A percentile compares a stretch with the other conserved stretches of the same genome.
These are phyloP conservation scores for Pseudotulostoma volvatum DNA, from an alignment of 495 filamentous ascomycete genomes.

Conservation along the genomic window DNA sequence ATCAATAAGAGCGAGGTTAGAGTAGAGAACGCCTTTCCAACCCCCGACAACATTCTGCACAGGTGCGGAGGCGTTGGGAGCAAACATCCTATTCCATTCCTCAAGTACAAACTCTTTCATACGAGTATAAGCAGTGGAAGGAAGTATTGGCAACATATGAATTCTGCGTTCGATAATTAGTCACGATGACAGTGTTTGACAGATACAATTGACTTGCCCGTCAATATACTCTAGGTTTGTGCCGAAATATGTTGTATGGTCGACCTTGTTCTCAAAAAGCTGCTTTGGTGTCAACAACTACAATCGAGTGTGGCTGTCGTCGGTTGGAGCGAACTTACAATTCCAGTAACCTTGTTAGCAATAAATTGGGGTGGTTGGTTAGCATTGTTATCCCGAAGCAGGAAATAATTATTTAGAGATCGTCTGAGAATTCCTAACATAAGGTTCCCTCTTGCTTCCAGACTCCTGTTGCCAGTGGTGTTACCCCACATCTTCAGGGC, in stretches of 20 bases:
- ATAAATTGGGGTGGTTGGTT: slow-evolving; percentile 67
- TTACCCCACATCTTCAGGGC: slow-evolving; percentile 89
- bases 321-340: too few relatives aligned
- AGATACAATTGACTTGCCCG: too few relatives aligned
- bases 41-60: slow-evolving; percentile 48
- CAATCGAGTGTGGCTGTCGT: too few relatives aligned
- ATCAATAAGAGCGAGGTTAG: slow-evolving; percentile 65
- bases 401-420: slow-evolving; percentile 63
- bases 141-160: slow-evolving; percentile 86
- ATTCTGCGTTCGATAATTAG: slow-evolving; percentile 35
- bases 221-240: slow-evolving; percentile 67
- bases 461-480: slow-evolving; percentile 52
- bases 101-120: slow-evolving; percentile 52
- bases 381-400: slow-evolving; percentile 49
- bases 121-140: slow-evolving; percentile 51
- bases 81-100: slow-evolving; percentile 76
- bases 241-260: slow-evolving; percentile 92
- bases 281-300: slow-evolving; percentile 12
- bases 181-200: too few relatives aligned
- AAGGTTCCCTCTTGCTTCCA: slow-evolving; percentile 77
- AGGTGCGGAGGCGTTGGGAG: slow-evolving; percentile 24
- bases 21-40: slow-evolving; percentile 75
- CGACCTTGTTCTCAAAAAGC: slow-evolving; percentile 92
- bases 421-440: slow-evolving; percentile 63
- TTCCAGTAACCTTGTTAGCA: slow-evolving; percentile 76